A percentile compares a stretch with the other conserved stretches of the same genome.
Evolutionary conservation across 306 rosid genomes (phyloP).

Genomic region (Canavalia ensiformis): DNA sequence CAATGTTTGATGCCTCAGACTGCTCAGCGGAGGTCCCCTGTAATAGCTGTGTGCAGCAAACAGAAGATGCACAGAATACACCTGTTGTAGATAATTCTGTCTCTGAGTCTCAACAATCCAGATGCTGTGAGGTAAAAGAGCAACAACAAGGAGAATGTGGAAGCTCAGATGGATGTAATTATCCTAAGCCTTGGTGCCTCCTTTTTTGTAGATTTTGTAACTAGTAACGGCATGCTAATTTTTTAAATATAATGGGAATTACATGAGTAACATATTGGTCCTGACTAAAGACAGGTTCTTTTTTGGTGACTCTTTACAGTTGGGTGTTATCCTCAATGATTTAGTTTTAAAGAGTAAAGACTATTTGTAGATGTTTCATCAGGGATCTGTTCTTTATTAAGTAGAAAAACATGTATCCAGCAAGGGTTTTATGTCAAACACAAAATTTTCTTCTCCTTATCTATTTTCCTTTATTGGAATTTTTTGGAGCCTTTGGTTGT

Average conservation of each 20-base stretch:
- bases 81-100: slow-evolving; percentile 49
- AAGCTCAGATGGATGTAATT: slow-evolving; percentile 68
- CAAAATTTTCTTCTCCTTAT: background rate
- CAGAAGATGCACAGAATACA: slow-evolving; percentile 53
- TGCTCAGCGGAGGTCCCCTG: slow-evolving; percentile 52
- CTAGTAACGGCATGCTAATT: slow-evolving; percentile 14
- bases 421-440: background rate
- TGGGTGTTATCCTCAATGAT: background rate
- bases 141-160: slow-evolving; percentile 62
- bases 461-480: slow-evolving; percentile 9
- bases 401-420: background rate
- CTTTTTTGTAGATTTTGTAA: slow-evolving; percentile 4
- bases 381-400: background rate
- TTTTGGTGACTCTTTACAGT: background rate
- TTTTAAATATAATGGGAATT: slow-evolving; percentile 15
- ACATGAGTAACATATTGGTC: slow-evolving; percentile 28
- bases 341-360: background rate
- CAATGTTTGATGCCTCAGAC: slow-evolving; percentile 56
- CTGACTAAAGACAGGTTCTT: slow-evolving; percentile 9
- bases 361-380: background rate
- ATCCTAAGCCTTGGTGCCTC: slow-evolving; percentile 46
- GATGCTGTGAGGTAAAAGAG: slow-evolving; percentile 59
- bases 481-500: background rate
- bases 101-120: slow-evolving; percentile 53
- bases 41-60: slow-evolving; percentile 53